Base-by-base conservation (phyloP, 2,329 filamentous ascomycete species). In the Aureobasidium sp. region DNA sequence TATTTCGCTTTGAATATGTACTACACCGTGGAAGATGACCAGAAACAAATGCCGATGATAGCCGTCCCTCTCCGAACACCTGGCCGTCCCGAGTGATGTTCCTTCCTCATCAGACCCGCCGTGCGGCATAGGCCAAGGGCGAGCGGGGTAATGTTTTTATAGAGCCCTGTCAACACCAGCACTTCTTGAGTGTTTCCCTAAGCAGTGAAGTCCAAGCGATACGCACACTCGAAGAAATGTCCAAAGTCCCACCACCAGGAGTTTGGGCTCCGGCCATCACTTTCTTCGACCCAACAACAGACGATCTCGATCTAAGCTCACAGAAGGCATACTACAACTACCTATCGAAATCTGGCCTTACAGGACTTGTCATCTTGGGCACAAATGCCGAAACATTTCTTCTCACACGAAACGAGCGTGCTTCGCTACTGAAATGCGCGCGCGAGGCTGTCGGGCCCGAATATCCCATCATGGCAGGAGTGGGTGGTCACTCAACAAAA, bases 361-460 rank as follows among this genome's bases (percentile, higher is more conserved):
- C 73, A 4, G 77, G 77, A 15, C 73, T 79, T 15, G 76, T 79
- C 5, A 72, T 79, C 30, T 73, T 78, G 15, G 77, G 77, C 25
- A 77, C 77, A 52, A 79, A 78, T 59, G 77, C 76, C 7, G 77
- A 79, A 67, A 75, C 77, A 16, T 75, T 78, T 52, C 69, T 78
- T 27, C 74, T 79, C 36, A 78, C 76, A 0, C 71, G 74, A 58
- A 71, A 73, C 49, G 77, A 79, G 63, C 75, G 76, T 21, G 69
- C 68, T 9, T 66, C 71, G 2, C 67, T 79, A 9, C n/a, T 62
- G 15, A 42, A 30, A 49, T 68, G 69, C 11, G 77, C 77, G 0
- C 73, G 77, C n/a, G 67, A 73, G 57, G 74, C 77, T 7, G 76
- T 77, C 10, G 74, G 73, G 0, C 72, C 75, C 0, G 63, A 69